phyloP scores from a whole-genome alignment of 345 rosid species.

The Eucalyptus regnans region DNA sequence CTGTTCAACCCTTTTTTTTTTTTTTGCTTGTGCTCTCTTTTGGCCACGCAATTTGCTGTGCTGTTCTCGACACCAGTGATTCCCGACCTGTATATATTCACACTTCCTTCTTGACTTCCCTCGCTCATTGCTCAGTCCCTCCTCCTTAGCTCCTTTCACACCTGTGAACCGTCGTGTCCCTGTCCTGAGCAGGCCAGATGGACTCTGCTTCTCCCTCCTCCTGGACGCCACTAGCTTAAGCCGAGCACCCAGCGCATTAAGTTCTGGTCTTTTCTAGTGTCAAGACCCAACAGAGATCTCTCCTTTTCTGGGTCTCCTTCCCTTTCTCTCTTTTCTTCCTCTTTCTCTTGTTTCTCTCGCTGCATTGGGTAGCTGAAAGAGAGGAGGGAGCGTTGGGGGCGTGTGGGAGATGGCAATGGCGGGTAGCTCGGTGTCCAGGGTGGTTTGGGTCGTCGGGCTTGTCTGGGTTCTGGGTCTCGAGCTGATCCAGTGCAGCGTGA shows the following conservation, averaged over 20 bases:
- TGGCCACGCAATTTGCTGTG: not conserved
- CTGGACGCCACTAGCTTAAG: not conserved
- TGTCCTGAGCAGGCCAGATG: not conserved
- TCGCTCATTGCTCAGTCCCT: not conserved
- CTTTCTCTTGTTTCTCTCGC: not conserved
- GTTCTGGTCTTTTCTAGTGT: not conserved
- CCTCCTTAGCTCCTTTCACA: not conserved
- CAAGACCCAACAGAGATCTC: not conserved
- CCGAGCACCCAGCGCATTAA: not conserved
- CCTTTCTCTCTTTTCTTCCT: not conserved
- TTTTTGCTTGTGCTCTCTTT: not conserved
- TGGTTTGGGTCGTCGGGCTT: slow-evolving; percentile 26
- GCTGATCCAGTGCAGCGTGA: slow-evolving; percentile 45
- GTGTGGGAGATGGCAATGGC: slow-evolving; percentile 24
- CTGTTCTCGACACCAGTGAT: not conserved
- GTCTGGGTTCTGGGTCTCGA: slow-evolving; percentile 29
- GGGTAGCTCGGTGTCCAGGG: slow-evolving; percentile 13
- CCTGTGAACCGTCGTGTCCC: not conserved
- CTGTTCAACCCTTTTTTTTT: not conserved
- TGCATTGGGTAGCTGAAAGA: not conserved
- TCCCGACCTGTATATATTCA: not conserved
- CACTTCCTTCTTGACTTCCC: not conserved
- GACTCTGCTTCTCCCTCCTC: not conserved
- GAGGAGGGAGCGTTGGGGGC: not conserved
- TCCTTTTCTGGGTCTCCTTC: not conserved